Conservation (phyloP, 495 filamentous ascomycete genomes). For the Mytilinidion resinicola region DNA sequence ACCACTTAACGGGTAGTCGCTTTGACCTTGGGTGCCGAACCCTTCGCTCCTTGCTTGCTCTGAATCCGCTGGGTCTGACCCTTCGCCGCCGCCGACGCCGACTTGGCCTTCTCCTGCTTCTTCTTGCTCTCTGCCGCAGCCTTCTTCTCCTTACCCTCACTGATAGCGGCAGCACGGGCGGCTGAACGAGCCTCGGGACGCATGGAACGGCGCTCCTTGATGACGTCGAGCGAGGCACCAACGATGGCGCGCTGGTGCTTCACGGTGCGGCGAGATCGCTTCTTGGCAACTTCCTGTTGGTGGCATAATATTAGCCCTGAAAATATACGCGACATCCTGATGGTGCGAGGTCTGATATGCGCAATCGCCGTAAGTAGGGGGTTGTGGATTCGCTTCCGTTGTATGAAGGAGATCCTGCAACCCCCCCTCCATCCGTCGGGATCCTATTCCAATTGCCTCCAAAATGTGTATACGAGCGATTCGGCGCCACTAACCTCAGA, state of each 20-base stretch:
- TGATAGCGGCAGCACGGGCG: slow-evolving; percentile 85
- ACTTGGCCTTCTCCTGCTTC: slow-evolving; percentile 99
- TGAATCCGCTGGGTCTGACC: slow-evolving; percentile 71
- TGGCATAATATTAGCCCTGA: slow-evolving; percentile 9
- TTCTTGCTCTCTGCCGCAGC: slow-evolving; percentile 75
- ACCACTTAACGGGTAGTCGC: slow-evolving; percentile 76
- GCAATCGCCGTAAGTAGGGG: no score
- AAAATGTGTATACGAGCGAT: neutral
- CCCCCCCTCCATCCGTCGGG: no score
- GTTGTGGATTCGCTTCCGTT: no score
- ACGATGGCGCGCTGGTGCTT: slow-evolving; percentile 99
- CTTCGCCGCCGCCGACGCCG: slow-evolving; percentile 62
- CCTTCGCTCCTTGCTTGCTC: slow-evolving; percentile 96
- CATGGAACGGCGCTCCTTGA: slow-evolving; percentile 94
- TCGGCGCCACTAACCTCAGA: slow-evolving; percentile 76
- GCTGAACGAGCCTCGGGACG: slow-evolving; percentile 92
- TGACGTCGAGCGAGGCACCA: slow-evolving; percentile 96
- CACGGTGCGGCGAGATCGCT: slow-evolving; percentile 95
- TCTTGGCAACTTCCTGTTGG: slow-evolving; percentile 95
- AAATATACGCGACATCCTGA: no score
- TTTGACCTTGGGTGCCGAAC: slow-evolving; percentile 75
- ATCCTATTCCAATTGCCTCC: neutral
- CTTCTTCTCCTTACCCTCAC: slow-evolving; percentile 97
- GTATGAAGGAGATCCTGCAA: no score
- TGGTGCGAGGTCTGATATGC: no score